These are phyloP conservation scores for Cucurbitaria berberidis DNA, from an alignment of 2,329 filamentous ascomycete species.

Conservation along the genomic window DNA sequence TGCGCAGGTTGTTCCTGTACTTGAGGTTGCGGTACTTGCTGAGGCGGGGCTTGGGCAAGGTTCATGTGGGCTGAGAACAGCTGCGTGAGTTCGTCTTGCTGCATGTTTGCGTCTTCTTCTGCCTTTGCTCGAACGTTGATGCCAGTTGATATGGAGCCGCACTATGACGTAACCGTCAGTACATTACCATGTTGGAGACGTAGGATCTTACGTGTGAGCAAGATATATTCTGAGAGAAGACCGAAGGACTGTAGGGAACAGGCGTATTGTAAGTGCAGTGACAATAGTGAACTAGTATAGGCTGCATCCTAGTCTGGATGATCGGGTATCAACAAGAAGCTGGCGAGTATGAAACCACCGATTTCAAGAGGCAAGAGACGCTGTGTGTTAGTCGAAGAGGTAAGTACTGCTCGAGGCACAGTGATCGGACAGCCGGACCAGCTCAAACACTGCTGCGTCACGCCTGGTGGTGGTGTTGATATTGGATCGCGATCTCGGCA, in stretches of 20 bases:
- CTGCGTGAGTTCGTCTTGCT: slow-evolving; percentile 80
- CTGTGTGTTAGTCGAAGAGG: slow-evolving; percentile 26
- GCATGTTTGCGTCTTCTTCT: slow-evolving; percentile 54
- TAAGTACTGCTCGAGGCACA: slow-evolving; percentile 23
- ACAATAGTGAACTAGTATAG: slow-evolving; percentile 49
- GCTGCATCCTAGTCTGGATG: slow-evolving; percentile 37
- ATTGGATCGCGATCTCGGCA: slow-evolving; percentile 14
- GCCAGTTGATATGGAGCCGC: slow-evolving; percentile 50
- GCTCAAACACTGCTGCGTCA: slow-evolving; percentile 13
- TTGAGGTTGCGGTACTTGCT: slow-evolving; percentile 52
- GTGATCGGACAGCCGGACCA: slow-evolving; percentile 15
- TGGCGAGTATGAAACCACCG: not conserved
- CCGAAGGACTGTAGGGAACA: slow-evolving; percentile 49
- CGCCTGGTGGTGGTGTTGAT: slow-evolving; percentile 20
- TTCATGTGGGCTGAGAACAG: slow-evolving; percentile 80
- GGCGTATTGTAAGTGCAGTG: slow-evolving; percentile 49
- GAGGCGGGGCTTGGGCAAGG: slow-evolving; percentile 53
- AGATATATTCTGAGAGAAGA: slow-evolving; percentile 53
- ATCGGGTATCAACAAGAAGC: slow-evolving; percentile 23
- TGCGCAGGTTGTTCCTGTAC: slow-evolving; percentile 18
- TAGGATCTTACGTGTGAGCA: slow-evolving; percentile 55
- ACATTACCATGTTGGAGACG: slow-evolving; percentile 12
- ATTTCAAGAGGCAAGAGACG: not conserved
- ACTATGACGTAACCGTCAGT: slow-evolving; percentile 52
- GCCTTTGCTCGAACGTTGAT: slow-evolving; percentile 50